These are phyloP conservation scores for Wickerhamomyces sydowiorum DNA, from an alignment of 805 yeast genomes.

Conservation along the genomic window DNA sequence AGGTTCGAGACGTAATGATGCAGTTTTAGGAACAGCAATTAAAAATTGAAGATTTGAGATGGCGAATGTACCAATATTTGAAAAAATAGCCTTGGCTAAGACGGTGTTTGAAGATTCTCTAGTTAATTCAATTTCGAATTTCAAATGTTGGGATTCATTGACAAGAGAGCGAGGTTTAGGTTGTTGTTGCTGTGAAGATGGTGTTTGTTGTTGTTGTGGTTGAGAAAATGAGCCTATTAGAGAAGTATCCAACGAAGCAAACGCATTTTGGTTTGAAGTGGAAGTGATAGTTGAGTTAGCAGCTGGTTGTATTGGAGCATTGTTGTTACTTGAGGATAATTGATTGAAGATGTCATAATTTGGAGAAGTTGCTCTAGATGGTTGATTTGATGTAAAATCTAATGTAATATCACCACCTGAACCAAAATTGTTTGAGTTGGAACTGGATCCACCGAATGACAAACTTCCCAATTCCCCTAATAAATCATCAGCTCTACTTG, in stretches of 20 bases:
- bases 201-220: too few species aligned
- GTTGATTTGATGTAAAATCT: conserved; percentile 26
- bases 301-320: conserved; percentile 13
- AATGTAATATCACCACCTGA: conserved; percentile 47
- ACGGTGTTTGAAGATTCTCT: conserved; percentile 33
- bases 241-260: conserved; percentile 10
- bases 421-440: conserved; percentile 31
- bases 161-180: conserved; percentile 25
- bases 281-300: conserved; percentile 5
- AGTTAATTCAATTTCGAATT: conserved; percentile 39
- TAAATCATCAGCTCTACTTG: conserved; percentile 58
- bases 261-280: conserved; percentile 2
- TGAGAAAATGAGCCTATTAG: conserved; percentile 14
- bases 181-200: conserved; percentile 9
- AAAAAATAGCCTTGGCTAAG: conserved; percentile 41
- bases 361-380: conserved; percentile 14
- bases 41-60: conserved; percentile 50
- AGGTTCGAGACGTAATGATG: conserved; percentile 52
- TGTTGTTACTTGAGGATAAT: conserved; percentile 12
- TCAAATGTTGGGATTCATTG: conserved; percentile 39
- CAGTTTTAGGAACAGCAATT: conserved; percentile 66
- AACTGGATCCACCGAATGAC: conserved; percentile 42
- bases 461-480: conserved; percentile 65
- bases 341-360: conserved; percentile 20
- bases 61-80: conserved; percentile 41